A percentile compares a stretch with the other conserved stretches of the same genome.
Evolutionary conservation across 148 eudicot species (phyloP).

Genomic region (Agrostemma githago): DNA sequence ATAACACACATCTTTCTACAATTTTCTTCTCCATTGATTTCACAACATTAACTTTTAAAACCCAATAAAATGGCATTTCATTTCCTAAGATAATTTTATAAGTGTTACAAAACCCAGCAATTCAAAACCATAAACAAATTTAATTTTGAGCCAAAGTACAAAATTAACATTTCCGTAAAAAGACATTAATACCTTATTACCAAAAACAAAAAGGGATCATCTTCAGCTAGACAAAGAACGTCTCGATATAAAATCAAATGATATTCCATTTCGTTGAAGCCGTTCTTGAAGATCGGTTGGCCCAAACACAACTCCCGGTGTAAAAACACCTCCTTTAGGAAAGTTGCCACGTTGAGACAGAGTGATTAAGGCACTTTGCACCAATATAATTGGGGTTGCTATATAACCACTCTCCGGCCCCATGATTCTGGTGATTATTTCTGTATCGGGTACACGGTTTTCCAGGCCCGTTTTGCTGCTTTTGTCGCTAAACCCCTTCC

Average conservation of each 20-base stretch:
- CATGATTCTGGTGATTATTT: slow-evolving; percentile 73
- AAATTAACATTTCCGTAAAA: not conserved
- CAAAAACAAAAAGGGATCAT: not conserved
- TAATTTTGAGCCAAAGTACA: not conserved
- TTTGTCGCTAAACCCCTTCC: slow-evolving; percentile 55
- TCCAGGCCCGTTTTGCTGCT: slow-evolving; percentile 24
- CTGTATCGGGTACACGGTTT: slow-evolving; percentile 47
- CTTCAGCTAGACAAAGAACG: slow-evolving; percentile 31
- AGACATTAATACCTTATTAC: not conserved
- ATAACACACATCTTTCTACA: too few relatives aligned
- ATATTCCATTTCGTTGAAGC: slow-evolving; percentile 75
- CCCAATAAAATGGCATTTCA: not conserved
- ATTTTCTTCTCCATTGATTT: too few relatives aligned
- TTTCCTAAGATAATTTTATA: not conserved
- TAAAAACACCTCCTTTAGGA: slow-evolving; percentile 75
- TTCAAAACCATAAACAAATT: not conserved
- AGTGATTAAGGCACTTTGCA: slow-evolving; percentile 68
- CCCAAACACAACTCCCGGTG: slow-evolving; percentile 85
- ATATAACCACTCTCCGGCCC: slow-evolving; percentile 89
- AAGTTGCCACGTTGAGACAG: slow-evolving; percentile 52
- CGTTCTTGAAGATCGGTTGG: slow-evolving; percentile 74
- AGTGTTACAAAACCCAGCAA: too few relatives aligned
- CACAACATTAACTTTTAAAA: too few relatives aligned
- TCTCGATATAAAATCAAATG: slow-evolving; percentile 72
- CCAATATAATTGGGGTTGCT: slow-evolving; percentile 63